Evolutionary conservation across 2,329 filamentous ascomycete genomes (phyloP).

Genomic region (Venturia nashicola): DNA sequence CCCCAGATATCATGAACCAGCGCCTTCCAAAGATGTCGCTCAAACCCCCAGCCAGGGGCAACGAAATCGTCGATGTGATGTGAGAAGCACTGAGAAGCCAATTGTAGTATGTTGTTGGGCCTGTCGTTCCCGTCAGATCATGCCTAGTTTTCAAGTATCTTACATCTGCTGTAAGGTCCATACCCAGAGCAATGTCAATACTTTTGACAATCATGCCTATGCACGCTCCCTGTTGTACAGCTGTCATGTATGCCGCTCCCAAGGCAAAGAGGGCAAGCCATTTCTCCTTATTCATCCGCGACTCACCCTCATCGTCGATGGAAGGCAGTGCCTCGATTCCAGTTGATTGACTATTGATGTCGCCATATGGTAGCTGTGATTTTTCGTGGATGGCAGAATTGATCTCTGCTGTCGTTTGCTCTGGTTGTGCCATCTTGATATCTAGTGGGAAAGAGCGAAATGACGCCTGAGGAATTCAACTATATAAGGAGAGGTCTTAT

Average conservation of each 20-base stretch:
- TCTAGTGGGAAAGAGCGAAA: no score
- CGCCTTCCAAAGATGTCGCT: conserved; percentile 10
- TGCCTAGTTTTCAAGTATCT: no score
- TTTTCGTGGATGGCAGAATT: neutral
- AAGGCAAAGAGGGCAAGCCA: conserved; percentile 9
- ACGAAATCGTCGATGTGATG: conserved; percentile 4
- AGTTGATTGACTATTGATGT: neutral
- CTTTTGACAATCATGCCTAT: conserved; percentile 7
- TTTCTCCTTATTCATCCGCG: conserved; percentile 7
- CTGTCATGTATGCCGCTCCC: conserved; percentile 6
- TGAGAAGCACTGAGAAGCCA: conserved; percentile 6
- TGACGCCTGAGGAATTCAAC: no score
- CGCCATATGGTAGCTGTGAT: neutral
- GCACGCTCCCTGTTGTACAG: conserved; percentile 5
- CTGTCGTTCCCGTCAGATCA: neutral
- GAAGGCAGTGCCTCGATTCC: neutral
- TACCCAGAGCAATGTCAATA: conserved; percentile 8
- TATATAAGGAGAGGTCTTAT: no score
- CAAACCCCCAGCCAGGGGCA: conserved; percentile 8
- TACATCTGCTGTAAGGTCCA: neutral
- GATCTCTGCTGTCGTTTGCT: neutral
- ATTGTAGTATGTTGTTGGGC: conserved; percentile 12
- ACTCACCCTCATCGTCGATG: neutral
- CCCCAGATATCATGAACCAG: conserved; percentile 9
- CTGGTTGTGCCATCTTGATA: neutral